Evolutionary conservation across 352 stramenopile genomes (phyloP), one percentile per base, ranked within the genome.

Genomic region (Globisporangium acanthophoron): DNA sequence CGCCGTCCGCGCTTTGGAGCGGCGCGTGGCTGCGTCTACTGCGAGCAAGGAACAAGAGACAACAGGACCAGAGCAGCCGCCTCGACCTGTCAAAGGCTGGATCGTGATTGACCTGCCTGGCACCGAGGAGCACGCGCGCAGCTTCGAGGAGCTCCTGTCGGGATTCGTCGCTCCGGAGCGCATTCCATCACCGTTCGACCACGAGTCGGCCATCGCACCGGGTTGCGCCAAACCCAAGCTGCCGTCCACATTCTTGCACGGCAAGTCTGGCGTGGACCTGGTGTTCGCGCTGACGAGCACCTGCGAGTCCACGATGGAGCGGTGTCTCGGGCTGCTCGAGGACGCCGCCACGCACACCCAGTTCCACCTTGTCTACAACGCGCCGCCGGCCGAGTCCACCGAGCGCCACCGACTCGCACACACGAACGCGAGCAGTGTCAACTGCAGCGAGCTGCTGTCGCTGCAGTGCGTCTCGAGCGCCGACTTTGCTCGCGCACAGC

Each of bases 231-330:
- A 75, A 39, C 69, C 76, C 6, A 40, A 12, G 1, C 52, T 87
- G 1, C 72, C 80, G 4, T 49, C 64, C 33, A 74, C 54, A 8
- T 86, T 83, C 62, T 62, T 90, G 4, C 61, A 83, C 31, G 78
- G 74, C 39, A 90, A 85, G 54, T 89, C 85, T 7, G 81, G 85
- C 1, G 51, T 92, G 6, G 82, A 92, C 57, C 52, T 91, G 11
- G 85, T 86, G 29, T 90, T 94, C 40, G 73, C 85, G 52, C 66
- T 92, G 16, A 57, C 78, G 18, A 80, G 73, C 54, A 54, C 66
- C 20, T 62, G 61, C 20, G 61, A 58, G 2, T 61, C 59, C 4
- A 58, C 75, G 15, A 56, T 89, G 3, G 73, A 90, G 41, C 73
- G 82, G 13, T 89, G 82, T 50, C 63, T 92, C 24, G 80, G 82